Evolutionary conservation across 805 yeast species (phyloP).

Genomic region (Ogataea methylovora): DNA sequence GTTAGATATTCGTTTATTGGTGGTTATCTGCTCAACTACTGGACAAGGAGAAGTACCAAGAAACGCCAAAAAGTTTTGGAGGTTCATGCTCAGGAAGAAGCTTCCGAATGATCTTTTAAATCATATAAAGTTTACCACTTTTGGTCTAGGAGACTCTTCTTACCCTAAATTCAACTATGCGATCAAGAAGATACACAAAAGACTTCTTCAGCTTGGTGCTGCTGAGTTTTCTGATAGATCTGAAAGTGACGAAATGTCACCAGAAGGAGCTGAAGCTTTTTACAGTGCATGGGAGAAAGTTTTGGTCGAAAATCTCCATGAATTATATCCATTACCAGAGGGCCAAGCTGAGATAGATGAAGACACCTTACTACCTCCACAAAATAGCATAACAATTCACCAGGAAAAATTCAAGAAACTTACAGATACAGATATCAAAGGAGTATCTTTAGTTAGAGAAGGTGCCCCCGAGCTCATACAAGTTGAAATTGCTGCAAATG

Average conservation of each 20-base stretch:
- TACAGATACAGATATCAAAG: constrained; percentile 20
- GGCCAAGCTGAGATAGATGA: constrained; percentile 23
- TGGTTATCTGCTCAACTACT: constrained; percentile 76
- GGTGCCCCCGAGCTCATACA: not conserved
- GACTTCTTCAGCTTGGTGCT: constrained; percentile 81
- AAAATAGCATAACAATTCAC: constrained; percentile 21
- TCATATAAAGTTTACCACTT: constrained; percentile 58
- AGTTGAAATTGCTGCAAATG: constrained; percentile 45
- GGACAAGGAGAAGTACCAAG: constrained; percentile 94
- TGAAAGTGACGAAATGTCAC: constrained; percentile 82
- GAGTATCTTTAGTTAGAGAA: constrained; percentile 24
- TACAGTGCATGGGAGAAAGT: constrained; percentile 66
- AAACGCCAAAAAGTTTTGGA: constrained; percentile 70
- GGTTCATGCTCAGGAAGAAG: constrained; percentile 57
- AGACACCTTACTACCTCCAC: constrained; percentile 31
- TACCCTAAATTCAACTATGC: constrained; percentile 88
- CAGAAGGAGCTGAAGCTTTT: constrained; percentile 70
- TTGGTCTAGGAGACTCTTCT: constrained; percentile 92
- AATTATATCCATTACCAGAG: constrained; percentile 27
- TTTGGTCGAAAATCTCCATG: constrained; percentile 30
- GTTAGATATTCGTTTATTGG: constrained; percentile 37
- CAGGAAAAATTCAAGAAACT: constrained; percentile 20
- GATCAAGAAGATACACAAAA: constrained; percentile 69
- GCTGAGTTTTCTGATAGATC: constrained; percentile 61
- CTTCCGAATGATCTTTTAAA: constrained; percentile 52